Percentiles rank a stretch among this genome's conserved stretches.
These are phyloP conservation scores for Maudiozyma bulderi DNA, from an alignment of 805 yeast species.

Conservation along the genomic window DNA sequence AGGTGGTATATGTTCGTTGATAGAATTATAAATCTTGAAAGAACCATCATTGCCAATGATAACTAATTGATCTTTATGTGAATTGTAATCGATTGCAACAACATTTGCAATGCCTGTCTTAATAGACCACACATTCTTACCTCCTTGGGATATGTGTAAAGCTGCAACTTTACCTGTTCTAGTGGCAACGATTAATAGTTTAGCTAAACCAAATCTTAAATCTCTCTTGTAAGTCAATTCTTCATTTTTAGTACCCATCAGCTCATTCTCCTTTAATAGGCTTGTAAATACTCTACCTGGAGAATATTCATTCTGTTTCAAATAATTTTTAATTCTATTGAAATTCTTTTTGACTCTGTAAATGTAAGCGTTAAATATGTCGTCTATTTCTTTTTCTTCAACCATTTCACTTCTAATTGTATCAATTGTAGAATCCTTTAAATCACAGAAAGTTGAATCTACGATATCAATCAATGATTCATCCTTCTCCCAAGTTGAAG, in stretches of 20 bases:
- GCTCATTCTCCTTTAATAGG: slow-evolving; percentile 7
- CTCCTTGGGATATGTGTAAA: slow-evolving; percentile 32
- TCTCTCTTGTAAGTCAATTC: slow-evolving; percentile 9
- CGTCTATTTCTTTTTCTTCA: slow-evolving; percentile 9
- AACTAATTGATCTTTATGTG: slow-evolving; percentile 11
- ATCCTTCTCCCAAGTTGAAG: slow-evolving; percentile 34
- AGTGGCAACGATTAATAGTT: slow-evolving; percentile 35
- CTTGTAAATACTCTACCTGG: slow-evolving; percentile 16
- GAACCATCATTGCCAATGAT: slow-evolving; percentile 27
- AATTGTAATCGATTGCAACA: slow-evolving; percentile 15
- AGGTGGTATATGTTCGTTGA: slow-evolving; percentile 4
- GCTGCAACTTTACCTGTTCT: slow-evolving; percentile 35
- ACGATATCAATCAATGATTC: slow-evolving; percentile 33
- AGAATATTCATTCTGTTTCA: slow-evolving; percentile 11
- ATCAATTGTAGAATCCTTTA: slow-evolving; percentile 11
- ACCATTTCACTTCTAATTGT: slow-evolving; percentile 13
- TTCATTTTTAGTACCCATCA: slow-evolving; percentile 10
- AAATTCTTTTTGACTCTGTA: slow-evolving; percentile 20
- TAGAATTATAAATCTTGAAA: background rate
- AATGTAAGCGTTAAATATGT: slow-evolving; percentile 18
- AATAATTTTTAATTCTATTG: slow-evolving; percentile 11
- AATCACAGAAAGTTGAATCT: slow-evolving; percentile 24
- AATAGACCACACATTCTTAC: slow-evolving; percentile 33
- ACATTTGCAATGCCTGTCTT: slow-evolving; percentile 17
- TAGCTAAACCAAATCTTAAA: slow-evolving; percentile 38